Percentiles rank a stretch among this genome's conserved stretches.
phyloP scores from a whole-genome alignment of 805 yeast genomes.

The Candida multigemmis region DNA sequence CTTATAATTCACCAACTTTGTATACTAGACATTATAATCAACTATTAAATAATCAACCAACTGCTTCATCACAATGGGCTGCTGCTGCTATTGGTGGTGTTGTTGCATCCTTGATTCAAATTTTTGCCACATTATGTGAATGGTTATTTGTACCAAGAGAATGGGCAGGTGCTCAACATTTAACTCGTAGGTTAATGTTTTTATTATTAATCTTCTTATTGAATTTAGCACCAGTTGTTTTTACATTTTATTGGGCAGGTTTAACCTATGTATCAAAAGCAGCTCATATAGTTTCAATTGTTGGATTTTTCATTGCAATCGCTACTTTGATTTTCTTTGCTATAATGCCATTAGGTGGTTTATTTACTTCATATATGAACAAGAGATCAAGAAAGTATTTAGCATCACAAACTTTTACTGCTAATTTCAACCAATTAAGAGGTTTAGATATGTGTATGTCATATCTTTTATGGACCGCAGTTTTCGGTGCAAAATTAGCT shows the following conservation, averaged over 20 bases:
- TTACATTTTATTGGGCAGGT: conserved; percentile 76
- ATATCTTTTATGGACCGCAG: conserved; percentile 80
- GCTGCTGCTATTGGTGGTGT: conserved; percentile 89
- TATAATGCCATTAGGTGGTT: conserved; percentile 93
- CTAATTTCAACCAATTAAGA: conserved; percentile 68
- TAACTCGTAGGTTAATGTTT: conserved; percentile 79
- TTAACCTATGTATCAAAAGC: conserved; percentile 56
- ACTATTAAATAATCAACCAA: conserved; percentile 76
- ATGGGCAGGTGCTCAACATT: conserved; percentile 99
- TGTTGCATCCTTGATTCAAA: conserved; percentile 73
- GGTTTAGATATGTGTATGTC: conserved; percentile 97
- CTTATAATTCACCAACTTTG: conserved; percentile 85
- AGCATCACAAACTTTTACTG: conserved; percentile 93
- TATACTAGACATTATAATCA: conserved; percentile 85
- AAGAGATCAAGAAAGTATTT: conserved; percentile 80
- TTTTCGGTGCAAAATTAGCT: conserved; percentile 77
- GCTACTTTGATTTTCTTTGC: conserved; percentile 81
- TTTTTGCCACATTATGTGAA: conserved; percentile 82
- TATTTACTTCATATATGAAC: conserved; percentile 87
- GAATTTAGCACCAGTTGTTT: conserved; percentile 81
- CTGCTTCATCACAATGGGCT: conserved; percentile 88
- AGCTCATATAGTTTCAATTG: conserved; percentile 73
- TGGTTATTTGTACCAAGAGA: conserved; percentile 95
- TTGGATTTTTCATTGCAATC: conserved; percentile 82
- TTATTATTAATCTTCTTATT: conserved; percentile 53